Evolutionary conservation across 2,329 filamentous ascomycete species (phyloP).

Genomic region (Venturia aucupariae): DNA sequence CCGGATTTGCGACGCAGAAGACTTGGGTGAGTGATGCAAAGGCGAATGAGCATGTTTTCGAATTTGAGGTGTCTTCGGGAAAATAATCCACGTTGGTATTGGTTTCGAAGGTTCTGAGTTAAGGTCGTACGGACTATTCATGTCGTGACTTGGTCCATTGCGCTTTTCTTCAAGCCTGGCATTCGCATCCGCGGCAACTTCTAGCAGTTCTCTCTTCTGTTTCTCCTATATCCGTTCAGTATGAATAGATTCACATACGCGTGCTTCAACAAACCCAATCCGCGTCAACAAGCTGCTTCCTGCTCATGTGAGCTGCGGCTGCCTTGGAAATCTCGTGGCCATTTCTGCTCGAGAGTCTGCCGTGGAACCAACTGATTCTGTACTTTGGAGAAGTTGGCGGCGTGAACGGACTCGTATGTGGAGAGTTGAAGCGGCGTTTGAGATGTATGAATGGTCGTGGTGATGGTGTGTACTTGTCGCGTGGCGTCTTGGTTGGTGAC

Average conservation of each 20-base stretch:
- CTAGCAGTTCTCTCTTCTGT: not conserved
- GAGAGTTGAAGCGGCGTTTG: not conserved
- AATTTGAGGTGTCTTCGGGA: not conserved
- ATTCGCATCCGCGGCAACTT: not conserved
- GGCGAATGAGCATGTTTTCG: not conserved
- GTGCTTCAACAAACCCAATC: not conserved
- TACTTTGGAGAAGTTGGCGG: not conserved
- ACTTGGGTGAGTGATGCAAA: not conserved
- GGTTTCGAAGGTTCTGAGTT: not conserved
- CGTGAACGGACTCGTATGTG: not conserved
- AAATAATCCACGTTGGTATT: not conserved
- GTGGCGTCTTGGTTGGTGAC: not conserved
- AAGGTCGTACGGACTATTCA: not conserved
- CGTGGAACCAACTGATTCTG: constrained; percentile 2
- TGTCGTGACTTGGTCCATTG: not conserved
- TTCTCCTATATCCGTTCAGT: not conserved
- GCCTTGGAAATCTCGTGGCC: not conserved
- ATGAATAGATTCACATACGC: not conserved
- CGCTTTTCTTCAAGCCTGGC: not conserved
- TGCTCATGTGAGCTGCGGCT: not conserved
- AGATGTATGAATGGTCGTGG: not conserved
- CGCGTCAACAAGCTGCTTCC: constrained; percentile 1
- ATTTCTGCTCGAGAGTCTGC: not conserved
- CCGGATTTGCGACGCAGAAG: not conserved
- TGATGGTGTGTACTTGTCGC: not conserved